Base-by-base conservation (phyloP, 2,329 filamentous ascomycete species). In the Aotearoamyces nothofagi region DNA sequence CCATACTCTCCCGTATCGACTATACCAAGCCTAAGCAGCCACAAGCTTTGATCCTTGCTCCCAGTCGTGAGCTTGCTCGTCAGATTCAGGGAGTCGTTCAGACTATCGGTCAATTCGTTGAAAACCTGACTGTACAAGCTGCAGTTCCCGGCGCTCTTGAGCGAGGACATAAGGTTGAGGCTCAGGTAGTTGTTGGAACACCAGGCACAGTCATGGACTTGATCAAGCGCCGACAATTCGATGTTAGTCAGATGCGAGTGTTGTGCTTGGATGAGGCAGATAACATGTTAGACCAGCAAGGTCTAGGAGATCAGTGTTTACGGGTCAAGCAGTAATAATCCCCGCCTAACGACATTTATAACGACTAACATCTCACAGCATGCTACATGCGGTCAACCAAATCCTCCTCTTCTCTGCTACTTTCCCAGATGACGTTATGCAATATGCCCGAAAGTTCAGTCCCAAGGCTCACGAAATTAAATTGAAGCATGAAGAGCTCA, bases 261-360 rank as follows among this genome's bases (percentile, higher is more conserved):
- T 66, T 98, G 36, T 87, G 94, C 32, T 66, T 98, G 30, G 90
- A 98, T 47, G 90, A 98, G 59, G 90, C 90, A 33, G 90, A 98
- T 58, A 96, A 94, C 58, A 98, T 98, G 90, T 61, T 98, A 35
- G 90, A 96, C 49, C 78, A 87, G 55, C 83, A 93, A 56, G 87
- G 90, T 29, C 64, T 98, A 31, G 90, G 90, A 29, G 90, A 96
- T 34, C 90, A 98, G 57, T 96, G 87, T 54, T 69, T 84, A 43
- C 75, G 86, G 41, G 82, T 94, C 43, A 93, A 92, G 61, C 56
- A 57, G 82, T 90, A 56, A 45, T 73, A 58, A n/a, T 15, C 24
- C 15, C 10, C 10, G 15, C 7, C n/a, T n/a, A 3, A 10, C 22
- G 3, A 15, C 13, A 16, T 10, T 9, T 9, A n/a, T 26, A 29